phyloP scores from a whole-genome alignment of 2,329 filamentous ascomycete genomes.

The Xylariaceae sp. region DNA sequence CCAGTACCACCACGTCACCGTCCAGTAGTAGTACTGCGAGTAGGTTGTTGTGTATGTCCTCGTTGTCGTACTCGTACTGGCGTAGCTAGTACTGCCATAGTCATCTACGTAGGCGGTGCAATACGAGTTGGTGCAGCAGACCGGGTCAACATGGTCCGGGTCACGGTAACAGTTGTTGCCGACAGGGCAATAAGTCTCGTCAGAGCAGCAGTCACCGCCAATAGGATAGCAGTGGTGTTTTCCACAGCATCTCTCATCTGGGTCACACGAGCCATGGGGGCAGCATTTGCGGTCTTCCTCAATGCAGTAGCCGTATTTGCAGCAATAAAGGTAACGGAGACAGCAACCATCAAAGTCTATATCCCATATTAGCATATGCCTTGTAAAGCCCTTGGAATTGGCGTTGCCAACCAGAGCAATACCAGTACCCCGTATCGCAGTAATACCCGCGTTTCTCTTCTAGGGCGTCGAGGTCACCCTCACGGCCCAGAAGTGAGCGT shows the following conservation, averaged over 20 bases:
- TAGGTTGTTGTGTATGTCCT: neutral
- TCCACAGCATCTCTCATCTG: neutral
- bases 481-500: neutral
- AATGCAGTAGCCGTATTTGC: neutral
- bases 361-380: neutral
- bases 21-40: neutral
- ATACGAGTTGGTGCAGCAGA: neutral
- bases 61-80: neutral
- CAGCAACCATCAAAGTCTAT: neutral
- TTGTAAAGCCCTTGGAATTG: neutral
- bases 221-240: neutral
- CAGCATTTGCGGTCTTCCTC: neutral
- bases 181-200: neutral
- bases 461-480: neutral
- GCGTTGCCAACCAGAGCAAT: neutral
- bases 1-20: neutral
- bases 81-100: neutral
- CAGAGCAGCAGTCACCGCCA: neutral
- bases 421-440: neutral
- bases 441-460: neutral
- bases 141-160: neutral
- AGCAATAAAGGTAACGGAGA: neutral
- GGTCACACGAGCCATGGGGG: neutral
- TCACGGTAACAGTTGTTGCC: neutral
- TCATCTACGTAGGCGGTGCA: neutral